Base-by-base conservation (phyloP, 164 flowering plant genomes). In the Vitis labrusca region DNA sequence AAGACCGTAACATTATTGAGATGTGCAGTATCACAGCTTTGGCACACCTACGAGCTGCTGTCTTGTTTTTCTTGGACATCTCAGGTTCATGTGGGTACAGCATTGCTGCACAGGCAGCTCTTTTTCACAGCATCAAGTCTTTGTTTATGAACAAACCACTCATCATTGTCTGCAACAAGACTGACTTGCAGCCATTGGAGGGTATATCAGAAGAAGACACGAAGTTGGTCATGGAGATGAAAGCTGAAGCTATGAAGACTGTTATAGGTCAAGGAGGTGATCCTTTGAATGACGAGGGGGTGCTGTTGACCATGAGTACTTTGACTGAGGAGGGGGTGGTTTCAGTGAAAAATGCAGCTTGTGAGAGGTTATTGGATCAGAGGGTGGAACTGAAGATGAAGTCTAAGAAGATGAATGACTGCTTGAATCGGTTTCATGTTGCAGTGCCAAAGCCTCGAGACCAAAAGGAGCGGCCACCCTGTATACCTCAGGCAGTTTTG, bases 1-100 rank as follows among this genome's bases (percentile, higher is more conserved):
- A 91, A 67, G 98, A 93, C 50, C 89, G 96, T n/a, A 93, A 91
- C 74, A 90, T 93, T 27, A 93, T 93, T 69, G 97, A 93, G 72
- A 93, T 93, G 98, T 93, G 98, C 81, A 90, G 92, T 76, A 93
- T 93, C 27, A 93, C 98, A 5, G 98, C 98, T 56, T 70, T 93
- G 63, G 97, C 97, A 1, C 98, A 93, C 82, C 80, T 93, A 50
- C 82, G 98, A 61, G 89, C 98, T 60, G 98, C 98, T 17, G 86
- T 93, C 4, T 66, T 91, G 77, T 93, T 91, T 71, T 93, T 93
- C 81, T 73, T 91, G 76, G 98, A 93, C 71, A 83, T 91, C 37
- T 93, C 97, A 13, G 96, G 97, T 14, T 90, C 98, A 15, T 93
- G 97, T 76, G 98, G 97, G 0, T 93, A 89, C 71, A 93, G 77